Base-by-base conservation (phyloP, 2,329 filamentous ascomycete genomes). In the Tolypocladium tundrense region DNA sequence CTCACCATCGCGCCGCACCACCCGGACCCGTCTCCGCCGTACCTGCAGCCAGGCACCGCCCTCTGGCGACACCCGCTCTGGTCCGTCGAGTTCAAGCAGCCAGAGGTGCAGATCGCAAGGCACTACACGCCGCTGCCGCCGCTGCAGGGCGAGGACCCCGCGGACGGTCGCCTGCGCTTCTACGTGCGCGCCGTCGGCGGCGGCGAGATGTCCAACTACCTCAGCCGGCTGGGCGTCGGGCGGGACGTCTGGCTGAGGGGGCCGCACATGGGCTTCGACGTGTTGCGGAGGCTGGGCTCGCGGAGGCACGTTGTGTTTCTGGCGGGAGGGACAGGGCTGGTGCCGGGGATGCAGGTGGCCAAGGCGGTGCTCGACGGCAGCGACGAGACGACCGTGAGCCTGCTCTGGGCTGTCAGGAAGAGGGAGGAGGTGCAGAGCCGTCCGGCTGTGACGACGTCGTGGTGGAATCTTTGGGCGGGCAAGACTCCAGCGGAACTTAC, bases 51-150 rank as follows among this genome's bases (percentile, higher is more conserved):
- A 27, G 42, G 60, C n/a, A 60, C 64, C 3, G 57, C 60, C 19
- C 48, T 58, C 62, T 73, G 74, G 73, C 64, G 62, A 13, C 62
- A 82, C 58, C 88, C 88, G 5, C 79, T 95, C 48, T 96, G 91
- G 88, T 91, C 88, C 61, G 87, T 97, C 40, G 88, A 97, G 75
- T 85, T 96, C 68, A 96, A 96, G 75, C 94, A 97, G 74, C 94
- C 94, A 2, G 87, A 96, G 70, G 75, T 97, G 58, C 92, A 97
- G 73, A 96, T 99, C 65, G 90, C 90, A 50, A 78, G 94, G 61
- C 86, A 91, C 59, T 99, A 99, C 73, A 97, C 94, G 4, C 91
- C 93, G 0, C 77, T 99, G 0, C 93, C 91, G 0, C 80, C 84
- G 0, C 33, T 63, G 0, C 56, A 60, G 0, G 63, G 55, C 5